Conservation (phyloP, 2,329 filamentous ascomycete genomes). For the Ceratocystis diversiconidia region DNA sequence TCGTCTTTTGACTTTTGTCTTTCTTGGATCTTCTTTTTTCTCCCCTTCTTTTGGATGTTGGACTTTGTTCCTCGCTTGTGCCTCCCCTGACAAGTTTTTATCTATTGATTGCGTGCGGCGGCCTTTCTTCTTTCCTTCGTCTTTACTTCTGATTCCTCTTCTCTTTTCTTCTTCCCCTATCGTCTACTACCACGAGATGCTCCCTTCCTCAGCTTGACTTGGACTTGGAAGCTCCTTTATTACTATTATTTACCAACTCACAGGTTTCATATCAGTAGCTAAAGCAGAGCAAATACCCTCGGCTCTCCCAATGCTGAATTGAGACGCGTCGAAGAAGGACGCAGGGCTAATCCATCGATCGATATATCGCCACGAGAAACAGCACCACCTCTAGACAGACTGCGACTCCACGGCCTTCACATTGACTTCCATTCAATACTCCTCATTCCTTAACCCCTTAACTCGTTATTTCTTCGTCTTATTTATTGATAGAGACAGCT, state of each 20-base stretch:
- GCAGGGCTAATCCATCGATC: neutral
- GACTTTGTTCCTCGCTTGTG: constrained; percentile 5
- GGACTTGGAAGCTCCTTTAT: neutral
- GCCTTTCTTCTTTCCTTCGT: neutral
- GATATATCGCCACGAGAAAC: neutral
- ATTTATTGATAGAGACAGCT: neutral
- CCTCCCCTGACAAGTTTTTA: constrained; percentile 1
- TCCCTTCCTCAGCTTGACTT: neutral
- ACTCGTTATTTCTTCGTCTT: constrained; percentile 4
- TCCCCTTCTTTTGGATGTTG: constrained; percentile 1
- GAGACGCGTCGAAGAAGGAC: constrained; percentile 5
- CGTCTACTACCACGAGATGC: neutral
- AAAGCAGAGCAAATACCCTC: neutral
- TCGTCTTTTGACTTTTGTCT: neutral
- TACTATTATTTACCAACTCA: neutral
- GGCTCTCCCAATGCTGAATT: constrained; percentile 2
- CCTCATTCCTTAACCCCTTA: constrained; percentile 11
- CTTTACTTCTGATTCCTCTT: constrained; percentile 5
- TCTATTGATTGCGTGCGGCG: neutral
- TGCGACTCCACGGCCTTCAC: neutral
- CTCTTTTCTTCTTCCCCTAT: neutral
- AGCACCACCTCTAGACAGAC: constrained; percentile 3
- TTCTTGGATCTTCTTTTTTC: constrained; percentile 6
- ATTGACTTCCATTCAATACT: neutral
- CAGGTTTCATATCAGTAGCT: neutral